Evolutionary conservation across 495 filamentous ascomycete species (phyloP), one percentile per base, ranked within the genome.

Genomic region (Parachaetomium inaequale): DNA sequence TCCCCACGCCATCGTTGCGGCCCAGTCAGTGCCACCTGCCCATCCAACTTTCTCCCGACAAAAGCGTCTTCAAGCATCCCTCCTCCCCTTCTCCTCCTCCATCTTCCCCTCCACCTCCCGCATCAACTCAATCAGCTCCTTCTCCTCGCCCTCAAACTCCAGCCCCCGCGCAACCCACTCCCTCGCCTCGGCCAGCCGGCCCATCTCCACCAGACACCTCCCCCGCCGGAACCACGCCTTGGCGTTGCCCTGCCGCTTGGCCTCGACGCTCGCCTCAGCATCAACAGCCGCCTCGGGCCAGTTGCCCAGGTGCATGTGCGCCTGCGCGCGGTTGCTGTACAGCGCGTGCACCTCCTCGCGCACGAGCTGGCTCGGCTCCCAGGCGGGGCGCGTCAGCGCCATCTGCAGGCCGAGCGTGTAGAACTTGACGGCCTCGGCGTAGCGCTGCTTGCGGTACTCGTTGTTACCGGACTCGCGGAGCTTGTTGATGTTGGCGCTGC

Each of bases 221-320:
- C 88, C 92, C 63, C 89, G 78, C 50, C 93, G 77, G 87, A 90
- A 97, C 89, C 92, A 97, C 3, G 88, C 93, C 86, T 97, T 98
- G 7, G 89, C 86, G 76, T 98, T 97, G 31, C 87, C 91, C 46
- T 83, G 78, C 56, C 85, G 79, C 85, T 95, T 96, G 59, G 88
- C 84, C 76, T 96, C 93, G n/a, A 96, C 88, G 68, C 89, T 93
- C 6, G 81, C 78, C 78, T 92, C 87, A n/a, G 90, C 90, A 78
- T 98, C 94, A 4, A 87, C 77, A 25, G 88, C 80, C 4, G 81
- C 94, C 80, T 94, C 91, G 6, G 88, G 78, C 92, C 93, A 98
- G 47, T 81, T 78, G 75, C 82, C 80, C 72, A 86, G 70, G 3
- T 82, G 86, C 87, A 97, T 95, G 67, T 92, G 82, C 63, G 91